Evolutionary conservation across 345 rosid genomes (phyloP).

Genomic region (Capsella bursapastoris): DNA sequence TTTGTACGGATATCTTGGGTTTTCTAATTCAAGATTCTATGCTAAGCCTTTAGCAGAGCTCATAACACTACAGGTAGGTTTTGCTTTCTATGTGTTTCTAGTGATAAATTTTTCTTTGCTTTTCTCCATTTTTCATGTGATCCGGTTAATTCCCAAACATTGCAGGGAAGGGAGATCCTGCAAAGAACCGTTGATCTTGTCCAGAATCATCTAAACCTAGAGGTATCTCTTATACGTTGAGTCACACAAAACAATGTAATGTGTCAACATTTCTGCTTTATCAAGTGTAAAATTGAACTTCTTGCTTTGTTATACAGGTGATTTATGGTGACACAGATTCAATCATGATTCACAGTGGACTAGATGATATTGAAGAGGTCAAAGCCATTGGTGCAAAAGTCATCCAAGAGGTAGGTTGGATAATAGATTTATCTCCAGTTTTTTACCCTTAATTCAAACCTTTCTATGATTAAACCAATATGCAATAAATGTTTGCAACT

Average conservation of each 20-base stretch:
- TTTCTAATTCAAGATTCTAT: constrained; percentile 96
- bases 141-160: constrained; percentile 8
- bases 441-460: too few relatives aligned
- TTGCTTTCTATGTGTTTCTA: constrained; percentile 22
- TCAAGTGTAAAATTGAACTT: constrained; percentile 29
- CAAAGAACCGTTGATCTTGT: constrained; percentile 97
- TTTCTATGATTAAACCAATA: too few relatives aligned
- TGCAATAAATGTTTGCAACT: too few relatives aligned
- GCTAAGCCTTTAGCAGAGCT: constrained; percentile 99
- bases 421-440: constrained; percentile 2
- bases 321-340: constrained; percentile 99
- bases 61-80: constrained; percentile 81
- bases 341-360: constrained; percentile 94
- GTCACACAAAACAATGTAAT: constrained; percentile 24
- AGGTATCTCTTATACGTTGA: constrained; percentile 54
- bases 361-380: constrained; percentile 81
- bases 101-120: background rate
- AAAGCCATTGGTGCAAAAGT: constrained; percentile 79
- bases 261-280: constrained; percentile 29
- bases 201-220: constrained; percentile 85
- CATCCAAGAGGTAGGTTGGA: constrained; percentile 79
- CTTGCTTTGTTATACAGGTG: constrained; percentile 62
- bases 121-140: constrained; percentile 11
- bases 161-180: constrained; percentile 98
- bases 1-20: constrained; percentile 99